Conservation (phyloP, 139 green algal genomes). For the Picocystis salinarum region DNA sequence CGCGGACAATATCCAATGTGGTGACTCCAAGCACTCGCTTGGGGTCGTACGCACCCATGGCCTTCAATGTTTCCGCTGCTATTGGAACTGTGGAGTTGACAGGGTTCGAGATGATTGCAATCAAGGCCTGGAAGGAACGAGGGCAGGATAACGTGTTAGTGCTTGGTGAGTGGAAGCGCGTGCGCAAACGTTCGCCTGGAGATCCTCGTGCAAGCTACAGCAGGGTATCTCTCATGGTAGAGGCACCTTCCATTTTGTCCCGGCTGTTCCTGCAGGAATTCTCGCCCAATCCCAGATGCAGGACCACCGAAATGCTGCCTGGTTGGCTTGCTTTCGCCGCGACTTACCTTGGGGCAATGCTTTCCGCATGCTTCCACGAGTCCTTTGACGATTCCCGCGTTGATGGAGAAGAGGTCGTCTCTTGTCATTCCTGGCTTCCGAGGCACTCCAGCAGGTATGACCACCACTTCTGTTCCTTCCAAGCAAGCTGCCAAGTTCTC, state of each 20-base stretch:
- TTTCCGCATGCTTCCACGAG: constrained; percentile 68
- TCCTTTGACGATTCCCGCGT: constrained; percentile 78
- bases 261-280: no score
- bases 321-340: neutral
- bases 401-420: constrained; percentile 97
- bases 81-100: constrained; percentile 87
- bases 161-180: neutral
- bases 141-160: neutral
- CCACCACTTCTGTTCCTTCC: constrained; percentile 55
- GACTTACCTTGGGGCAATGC: constrained; percentile 60
- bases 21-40: constrained; percentile 82
- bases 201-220: no score
- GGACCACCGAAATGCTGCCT: neutral
- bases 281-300: no score
- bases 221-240: no score
- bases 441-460: constrained; percentile 91
- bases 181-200: constrained; percentile 14
- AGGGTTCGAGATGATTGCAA: constrained; percentile 81
- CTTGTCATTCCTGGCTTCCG: constrained; percentile 98
- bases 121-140: constrained; percentile 12
- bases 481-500: constrained; percentile 51
- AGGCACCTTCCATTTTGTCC: no score
- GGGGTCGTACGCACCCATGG: constrained; percentile 66
- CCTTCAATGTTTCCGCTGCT: constrained; percentile 59
- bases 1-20: constrained; percentile 79